Evolutionary conservation across 495 filamentous ascomycete genomes (phyloP).

Genomic region (Neurospora sp.): DNA sequence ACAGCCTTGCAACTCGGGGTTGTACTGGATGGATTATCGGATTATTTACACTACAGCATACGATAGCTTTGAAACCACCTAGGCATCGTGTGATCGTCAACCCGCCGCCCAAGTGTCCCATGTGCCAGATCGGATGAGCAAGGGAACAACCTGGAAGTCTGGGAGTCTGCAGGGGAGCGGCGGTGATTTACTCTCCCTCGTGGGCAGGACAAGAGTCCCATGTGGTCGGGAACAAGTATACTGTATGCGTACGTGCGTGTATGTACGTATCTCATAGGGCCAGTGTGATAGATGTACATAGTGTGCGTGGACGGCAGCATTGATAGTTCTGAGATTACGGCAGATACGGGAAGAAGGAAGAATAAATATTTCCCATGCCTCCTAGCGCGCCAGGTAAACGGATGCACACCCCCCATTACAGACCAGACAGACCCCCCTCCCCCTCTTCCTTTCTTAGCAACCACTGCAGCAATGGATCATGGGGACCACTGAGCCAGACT

Average conservation of each 20-base stretch:
- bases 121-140: not conserved
- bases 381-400: not conserved
- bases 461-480: not conserved
- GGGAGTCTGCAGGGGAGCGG: not conserved
- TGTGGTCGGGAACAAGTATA: not conserved
- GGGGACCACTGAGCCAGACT: not conserved
- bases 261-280: not conserved
- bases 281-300: not conserved
- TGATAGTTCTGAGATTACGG: not conserved
- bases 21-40: not conserved
- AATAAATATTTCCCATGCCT: not conserved
- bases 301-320: not conserved
- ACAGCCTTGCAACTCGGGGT: not conserved
- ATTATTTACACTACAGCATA: not conserved
- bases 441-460: not conserved
- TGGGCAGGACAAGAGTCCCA: not conserved
- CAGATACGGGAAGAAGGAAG: not conserved
- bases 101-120: not conserved
- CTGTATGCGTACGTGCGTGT: not conserved
- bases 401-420: not conserved
- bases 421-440: not conserved
- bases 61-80: not conserved
- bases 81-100: not conserved
- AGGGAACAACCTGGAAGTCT: not conserved
- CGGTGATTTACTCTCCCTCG: not conserved